These are phyloP conservation scores for Podospora pseudoanserina DNA, from an alignment of 495 filamentous ascomycete genomes.

Conservation along the genomic window DNA sequence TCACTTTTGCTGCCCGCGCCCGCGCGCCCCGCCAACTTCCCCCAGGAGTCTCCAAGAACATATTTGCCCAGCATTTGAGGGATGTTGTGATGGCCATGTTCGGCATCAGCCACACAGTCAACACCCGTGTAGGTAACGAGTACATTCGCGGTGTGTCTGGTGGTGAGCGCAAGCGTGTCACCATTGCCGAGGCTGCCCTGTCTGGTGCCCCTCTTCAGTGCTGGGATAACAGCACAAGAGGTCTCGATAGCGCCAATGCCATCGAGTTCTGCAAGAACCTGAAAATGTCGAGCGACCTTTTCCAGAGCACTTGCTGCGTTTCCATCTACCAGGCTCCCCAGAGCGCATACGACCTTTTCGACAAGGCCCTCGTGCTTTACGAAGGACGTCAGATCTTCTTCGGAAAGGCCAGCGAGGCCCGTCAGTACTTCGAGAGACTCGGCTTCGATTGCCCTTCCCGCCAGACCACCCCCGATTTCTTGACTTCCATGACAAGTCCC, in stretches of 20 bases:
- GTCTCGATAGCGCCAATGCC: constrained; percentile 75
- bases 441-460: constrained; percentile 71
- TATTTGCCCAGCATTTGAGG: constrained; percentile 61
- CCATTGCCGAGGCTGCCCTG: constrained; percentile 69
- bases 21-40: constrained; percentile 61
- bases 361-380: constrained; percentile 75
- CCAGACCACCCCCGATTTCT: constrained; percentile 74
- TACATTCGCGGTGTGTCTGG: constrained; percentile 76
- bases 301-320: constrained; percentile 64
- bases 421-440: constrained; percentile 66
- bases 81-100: constrained; percentile 80
- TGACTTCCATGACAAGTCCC: constrained; percentile 74
- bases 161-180: constrained; percentile 80
- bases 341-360: constrained; percentile 71
- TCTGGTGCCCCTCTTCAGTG: constrained; percentile 67
- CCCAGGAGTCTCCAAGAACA: constrained; percentile 53
- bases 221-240: constrained; percentile 84
- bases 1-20: constrained; percentile 71
- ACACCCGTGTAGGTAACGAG: constrained; percentile 77
- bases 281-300: constrained; percentile 61
- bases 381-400: constrained; percentile 85
- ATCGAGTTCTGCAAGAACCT: constrained; percentile 75
- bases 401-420: constrained; percentile 58
- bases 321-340: constrained; percentile 84
- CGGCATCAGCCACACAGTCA: constrained; percentile 68